Conservation (phyloP, 2,329 filamentous ascomycete species). For the Colletotrichum eleusines region DNA sequence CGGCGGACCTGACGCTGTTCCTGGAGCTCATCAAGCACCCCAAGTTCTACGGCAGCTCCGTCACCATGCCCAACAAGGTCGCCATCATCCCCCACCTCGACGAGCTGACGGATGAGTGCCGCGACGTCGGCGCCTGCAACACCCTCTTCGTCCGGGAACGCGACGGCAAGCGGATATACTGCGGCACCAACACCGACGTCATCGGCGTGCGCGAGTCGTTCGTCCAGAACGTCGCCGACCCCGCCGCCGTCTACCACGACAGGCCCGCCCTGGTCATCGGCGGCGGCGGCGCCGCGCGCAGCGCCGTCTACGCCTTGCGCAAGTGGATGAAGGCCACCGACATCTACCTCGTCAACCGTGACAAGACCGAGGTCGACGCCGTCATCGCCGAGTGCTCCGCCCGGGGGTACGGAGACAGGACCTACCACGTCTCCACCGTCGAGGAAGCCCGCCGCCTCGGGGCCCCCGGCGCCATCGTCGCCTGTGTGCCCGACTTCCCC, state of each 20-base stretch:
- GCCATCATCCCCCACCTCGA: constrained; percentile 80
- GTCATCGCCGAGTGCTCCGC: constrained; percentile 73
- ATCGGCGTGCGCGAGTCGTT: constrained; percentile 83
- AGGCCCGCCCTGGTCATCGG: constrained; percentile 80
- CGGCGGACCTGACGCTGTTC: constrained; percentile 61
- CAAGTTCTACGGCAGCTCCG: constrained; percentile 75
- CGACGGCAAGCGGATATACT: constrained; percentile 64
- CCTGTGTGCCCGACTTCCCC: constrained; percentile 82
- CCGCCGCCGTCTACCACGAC: constrained; percentile 63
- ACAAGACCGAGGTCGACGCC: constrained; percentile 73
- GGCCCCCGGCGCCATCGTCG: constrained; percentile 75
- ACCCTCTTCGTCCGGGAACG: constrained; percentile 76
- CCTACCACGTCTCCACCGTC: constrained; percentile 72
- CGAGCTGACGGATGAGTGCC: constrained; percentile 77
- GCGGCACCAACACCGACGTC: constrained; percentile 86
- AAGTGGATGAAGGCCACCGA: constrained; percentile 75
- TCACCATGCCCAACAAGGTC: constrained; percentile 90
- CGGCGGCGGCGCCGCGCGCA: constrained; percentile 82
- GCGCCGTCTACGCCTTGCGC: constrained; percentile 80
- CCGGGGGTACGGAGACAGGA: constrained; percentile 68
- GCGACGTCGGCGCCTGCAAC: constrained; percentile 82
- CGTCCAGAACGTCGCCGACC: constrained; percentile 63
- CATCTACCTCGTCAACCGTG: constrained; percentile 84
- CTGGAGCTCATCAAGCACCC: constrained; percentile 66
- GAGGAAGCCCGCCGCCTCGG: constrained; percentile 70